phyloP scores from a whole-genome alignment of 1,284 basidiomycete genomes.

The Neolentinus lepideus region DNA sequence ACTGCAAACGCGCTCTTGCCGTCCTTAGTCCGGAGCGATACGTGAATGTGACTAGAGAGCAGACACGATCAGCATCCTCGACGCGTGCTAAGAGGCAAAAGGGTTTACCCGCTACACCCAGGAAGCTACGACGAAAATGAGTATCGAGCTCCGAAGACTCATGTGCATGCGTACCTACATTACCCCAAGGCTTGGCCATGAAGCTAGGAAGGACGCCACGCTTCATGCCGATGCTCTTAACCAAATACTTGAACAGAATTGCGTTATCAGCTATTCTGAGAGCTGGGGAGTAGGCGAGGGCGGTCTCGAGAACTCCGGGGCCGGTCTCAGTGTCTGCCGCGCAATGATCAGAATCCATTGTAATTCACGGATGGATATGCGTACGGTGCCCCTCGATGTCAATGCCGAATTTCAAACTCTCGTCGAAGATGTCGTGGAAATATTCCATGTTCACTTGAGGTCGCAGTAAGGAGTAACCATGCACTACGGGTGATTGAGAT shows the following conservation, averaged over 20 bases:
- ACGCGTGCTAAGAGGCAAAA: not conserved
- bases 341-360: not conserved
- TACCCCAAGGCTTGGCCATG: constrained; percentile 96
- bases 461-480: constrained; percentile 86
- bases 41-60: constrained; percentile 75
- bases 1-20: constrained; percentile 82
- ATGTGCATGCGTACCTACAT: constrained; percentile 41
- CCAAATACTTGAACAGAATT: constrained; percentile 86
- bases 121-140: constrained; percentile 51
- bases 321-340: constrained; percentile 91
- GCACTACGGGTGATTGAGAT: constrained; percentile 49
- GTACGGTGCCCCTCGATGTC: constrained; percentile 89
- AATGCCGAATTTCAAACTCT: constrained; percentile 68
- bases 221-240: constrained; percentile 90
- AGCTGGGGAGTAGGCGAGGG: constrained; percentile 84
- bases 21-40: constrained; percentile 68
- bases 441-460: constrained; percentile 87
- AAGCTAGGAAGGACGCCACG: constrained; percentile 89
- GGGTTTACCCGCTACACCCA: constrained; percentile 79
- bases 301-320: constrained; percentile 90
- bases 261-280: constrained; percentile 93
- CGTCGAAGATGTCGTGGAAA: constrained; percentile 86
- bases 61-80: not conserved
- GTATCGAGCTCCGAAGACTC: not conserved
- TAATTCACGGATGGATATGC: constrained; percentile 21